Conservation (phyloP, 768 basidiomycete species). For the Suillus fuscotomentosus region DNA sequence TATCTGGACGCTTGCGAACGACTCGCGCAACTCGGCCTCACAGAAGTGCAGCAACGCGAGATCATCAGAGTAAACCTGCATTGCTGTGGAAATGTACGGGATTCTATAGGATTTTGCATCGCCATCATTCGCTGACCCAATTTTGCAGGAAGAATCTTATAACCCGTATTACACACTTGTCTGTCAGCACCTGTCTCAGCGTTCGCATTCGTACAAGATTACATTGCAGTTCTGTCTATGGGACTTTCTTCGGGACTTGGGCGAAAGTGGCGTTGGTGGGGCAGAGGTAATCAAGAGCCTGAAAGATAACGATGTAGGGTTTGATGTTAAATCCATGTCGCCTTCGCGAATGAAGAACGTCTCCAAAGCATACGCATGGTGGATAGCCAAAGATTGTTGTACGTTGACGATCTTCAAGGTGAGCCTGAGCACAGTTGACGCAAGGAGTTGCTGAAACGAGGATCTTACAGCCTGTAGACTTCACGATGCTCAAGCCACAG, state of each 20-base stretch:
- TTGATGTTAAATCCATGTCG: conserved; percentile 54
- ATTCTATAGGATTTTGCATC: not conserved
- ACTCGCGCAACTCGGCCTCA: conserved; percentile 78
- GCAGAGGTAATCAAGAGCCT: conserved; percentile 68
- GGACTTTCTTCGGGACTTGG: conserved; percentile 94
- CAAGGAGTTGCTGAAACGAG: not conserved
- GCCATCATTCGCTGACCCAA: conserved; percentile 1
- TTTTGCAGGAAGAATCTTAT: conserved; percentile 73
- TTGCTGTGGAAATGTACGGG: conserved; percentile 85
- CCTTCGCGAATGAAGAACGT: conserved; percentile 63
- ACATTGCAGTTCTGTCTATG: conserved; percentile 94
- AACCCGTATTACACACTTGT: conserved; percentile 96
- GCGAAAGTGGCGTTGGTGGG: conserved; percentile 80
- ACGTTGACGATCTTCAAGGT: conserved; percentile 85
- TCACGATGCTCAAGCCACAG: conserved; percentile 65
- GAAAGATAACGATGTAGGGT: conserved; percentile 43
- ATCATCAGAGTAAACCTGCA: conserved; percentile 91
- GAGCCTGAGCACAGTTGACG: conserved; percentile 2
- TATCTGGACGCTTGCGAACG: conserved; percentile 94
- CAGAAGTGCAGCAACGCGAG: conserved; percentile 91
- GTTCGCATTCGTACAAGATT: conserved; percentile 82
- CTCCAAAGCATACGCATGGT: conserved; percentile 89
- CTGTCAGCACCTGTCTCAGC: conserved; percentile 74
- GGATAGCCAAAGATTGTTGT: conserved; percentile 82
- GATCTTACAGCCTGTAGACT: conserved; percentile 75